A percentile compares a stretch with the other conserved stretches of the same genome.
phyloP scores from a whole-genome alignment of 192 early-diverging fungal genomes.

The Backusella sp. region DNA sequence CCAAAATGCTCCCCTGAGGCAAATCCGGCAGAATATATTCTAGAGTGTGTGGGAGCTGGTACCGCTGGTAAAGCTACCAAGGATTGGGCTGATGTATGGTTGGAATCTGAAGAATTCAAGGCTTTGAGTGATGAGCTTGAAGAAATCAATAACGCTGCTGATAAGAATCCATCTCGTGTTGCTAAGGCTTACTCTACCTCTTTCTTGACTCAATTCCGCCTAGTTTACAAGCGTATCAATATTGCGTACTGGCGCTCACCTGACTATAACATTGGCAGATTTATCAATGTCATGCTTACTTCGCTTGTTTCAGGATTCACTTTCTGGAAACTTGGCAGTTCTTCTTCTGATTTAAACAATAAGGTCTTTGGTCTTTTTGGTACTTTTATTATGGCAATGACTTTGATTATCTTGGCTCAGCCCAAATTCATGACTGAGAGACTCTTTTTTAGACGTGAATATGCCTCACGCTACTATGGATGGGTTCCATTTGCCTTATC shows the following conservation, averaged over 20 bases:
- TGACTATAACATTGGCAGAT: conserved; percentile 73
- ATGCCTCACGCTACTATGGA: conserved; percentile 65
- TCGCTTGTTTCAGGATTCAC: conserved; percentile 70
- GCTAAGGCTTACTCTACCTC: conserved; percentile 46
- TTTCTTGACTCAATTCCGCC: conserved; percentile 45
- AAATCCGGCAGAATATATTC: conserved; percentile 85
- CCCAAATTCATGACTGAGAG: conserved; percentile 71
- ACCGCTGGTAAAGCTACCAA: conserved; percentile 46
- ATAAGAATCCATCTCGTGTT: conserved; percentile 28
- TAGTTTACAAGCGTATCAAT: conserved; percentile 65
- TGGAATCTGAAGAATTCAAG: conserved; percentile 48
- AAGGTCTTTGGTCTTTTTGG: conserved; percentile 72
- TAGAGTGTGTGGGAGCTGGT: conserved; percentile 76
- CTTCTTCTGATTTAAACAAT: conserved; percentile 65
- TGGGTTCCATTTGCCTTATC: conserved; percentile 63
- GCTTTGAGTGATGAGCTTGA: conserved; percentile 48
- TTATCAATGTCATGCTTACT: conserved; percentile 54
- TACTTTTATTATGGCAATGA: conserved; percentile 59
- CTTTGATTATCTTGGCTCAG: conserved; percentile 67
- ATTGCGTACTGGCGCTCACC: conserved; percentile 69
- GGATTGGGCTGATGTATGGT: conserved; percentile 78
- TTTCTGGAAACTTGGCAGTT: conserved; percentile 60
- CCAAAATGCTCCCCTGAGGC: conserved; percentile 59
- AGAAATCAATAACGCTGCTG: conserved; percentile 39
- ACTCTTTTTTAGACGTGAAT: conserved; percentile 65